These are phyloP conservation scores for Mycena metata DNA, from an alignment of 768 basidiomycete genomes.

Conservation along the genomic window DNA sequence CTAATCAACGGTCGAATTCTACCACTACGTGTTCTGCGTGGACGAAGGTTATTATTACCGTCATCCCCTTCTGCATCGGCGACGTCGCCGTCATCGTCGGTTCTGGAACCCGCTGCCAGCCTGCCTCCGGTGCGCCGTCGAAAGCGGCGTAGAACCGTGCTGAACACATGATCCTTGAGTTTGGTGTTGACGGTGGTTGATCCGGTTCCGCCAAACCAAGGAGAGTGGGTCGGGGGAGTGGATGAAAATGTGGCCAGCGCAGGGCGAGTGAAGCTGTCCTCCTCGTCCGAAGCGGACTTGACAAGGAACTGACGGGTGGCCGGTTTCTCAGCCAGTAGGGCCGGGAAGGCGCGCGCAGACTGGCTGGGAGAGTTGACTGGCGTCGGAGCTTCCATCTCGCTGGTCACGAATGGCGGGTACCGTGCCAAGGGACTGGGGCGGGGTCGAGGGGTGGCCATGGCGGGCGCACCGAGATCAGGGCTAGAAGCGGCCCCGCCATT, in stretches of 20 bases:
- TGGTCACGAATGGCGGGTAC: slow-evolving; percentile 53
- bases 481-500: slow-evolving; percentile 74
- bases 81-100: slow-evolving; percentile 70
- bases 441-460: slow-evolving; percentile 37
- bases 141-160: slow-evolving; percentile 84
- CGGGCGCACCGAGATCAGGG: slow-evolving; percentile 69
- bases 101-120: slow-evolving; percentile 53
- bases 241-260: slow-evolving; percentile 54
- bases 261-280: slow-evolving; percentile 49
- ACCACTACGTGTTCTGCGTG: slow-evolving; percentile 44
- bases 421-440: slow-evolving; percentile 59
- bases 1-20: slow-evolving; percentile 57
- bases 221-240: slow-evolving; percentile 54
- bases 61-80: slow-evolving; percentile 57
- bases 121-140: slow-evolving; percentile 64
- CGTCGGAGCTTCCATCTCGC: slow-evolving; percentile 61
- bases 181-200: slow-evolving; percentile 95
- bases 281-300: slow-evolving; percentile 49
- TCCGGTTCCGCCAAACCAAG: slow-evolving; percentile 89
- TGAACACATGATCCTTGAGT: slow-evolving; percentile 96
- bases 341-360: slow-evolving; percentile 46
- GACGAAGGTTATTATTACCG: slow-evolving; percentile 17
- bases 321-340: slow-evolving; percentile 39
- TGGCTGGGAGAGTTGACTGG: slow-evolving; percentile 64
- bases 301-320: slow-evolving; percentile 20